Evolutionary conservation across 2,329 filamentous ascomycete genomes (phyloP).

Genomic region (Nemania abortiva): DNA sequence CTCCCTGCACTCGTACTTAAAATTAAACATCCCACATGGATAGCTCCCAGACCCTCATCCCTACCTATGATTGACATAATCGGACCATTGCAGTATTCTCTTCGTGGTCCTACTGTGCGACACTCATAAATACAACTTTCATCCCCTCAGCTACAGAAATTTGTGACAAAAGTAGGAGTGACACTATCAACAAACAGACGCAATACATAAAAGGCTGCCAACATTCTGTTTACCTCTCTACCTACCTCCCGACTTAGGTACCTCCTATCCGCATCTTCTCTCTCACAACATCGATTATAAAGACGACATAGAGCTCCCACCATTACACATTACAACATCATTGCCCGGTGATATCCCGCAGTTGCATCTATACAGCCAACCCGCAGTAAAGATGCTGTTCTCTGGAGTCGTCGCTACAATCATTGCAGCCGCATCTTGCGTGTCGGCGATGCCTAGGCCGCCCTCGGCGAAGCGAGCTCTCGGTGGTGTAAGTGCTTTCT

Average conservation of each 20-base stretch:
- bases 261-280: not conserved
- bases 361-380: conserved; percentile 19
- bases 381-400: conserved; percentile 46
- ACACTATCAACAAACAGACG: conserved; percentile 31
- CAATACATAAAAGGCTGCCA: conserved; percentile 8
- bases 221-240: not conserved
- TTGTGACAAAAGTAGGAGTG: conserved; percentile 25
- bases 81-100: not conserved
- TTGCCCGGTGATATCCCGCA: conserved; percentile 13
- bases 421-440: conserved; percentile 42
- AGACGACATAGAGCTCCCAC: not conserved
- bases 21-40: not conserved
- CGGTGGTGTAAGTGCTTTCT: conserved; percentile 59
- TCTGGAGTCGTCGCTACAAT: conserved; percentile 42
- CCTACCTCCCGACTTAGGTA: not conserved
- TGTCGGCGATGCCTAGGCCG: conserved; percentile 44
- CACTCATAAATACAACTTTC: not conserved
- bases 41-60: not conserved
- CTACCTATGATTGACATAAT: not conserved
- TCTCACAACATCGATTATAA: not conserved
- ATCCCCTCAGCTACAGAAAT: conserved; percentile 13
- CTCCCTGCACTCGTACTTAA: not conserved
- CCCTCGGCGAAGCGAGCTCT: conserved; percentile 57
- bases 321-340: conserved; percentile 6
- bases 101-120: conserved; percentile 12